phyloP scores from a whole-genome alignment of 768 basidiomycete genomes.

The Lyophyllum shimeji region DNA sequence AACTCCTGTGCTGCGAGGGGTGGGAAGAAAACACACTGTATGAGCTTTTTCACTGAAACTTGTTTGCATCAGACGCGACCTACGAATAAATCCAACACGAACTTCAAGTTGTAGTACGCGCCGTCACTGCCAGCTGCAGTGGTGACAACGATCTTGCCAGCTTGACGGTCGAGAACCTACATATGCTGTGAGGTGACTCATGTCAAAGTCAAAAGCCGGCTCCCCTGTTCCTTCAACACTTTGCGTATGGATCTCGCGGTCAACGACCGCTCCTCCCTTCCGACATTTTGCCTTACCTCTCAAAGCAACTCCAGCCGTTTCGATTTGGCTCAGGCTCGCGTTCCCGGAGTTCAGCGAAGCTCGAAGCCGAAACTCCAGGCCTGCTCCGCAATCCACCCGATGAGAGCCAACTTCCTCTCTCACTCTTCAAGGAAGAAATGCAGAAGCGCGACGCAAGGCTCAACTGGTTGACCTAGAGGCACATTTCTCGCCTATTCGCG shows the following conservation, averaged over 20 bases:
- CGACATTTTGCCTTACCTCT: neutral
- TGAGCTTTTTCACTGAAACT: no score
- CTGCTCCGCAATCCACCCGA: neutral
- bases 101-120: no score
- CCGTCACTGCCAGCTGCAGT: no score
- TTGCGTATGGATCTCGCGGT: no score
- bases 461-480: conserved; percentile 5
- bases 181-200: neutral
- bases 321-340: neutral
- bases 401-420: conserved; percentile 7
- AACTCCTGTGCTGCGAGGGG: no score
- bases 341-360: neutral
- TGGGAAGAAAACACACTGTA: no score
- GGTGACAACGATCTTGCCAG: no score
- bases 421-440: conserved; percentile 5
- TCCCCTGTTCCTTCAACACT: no score
- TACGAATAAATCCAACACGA: no score
- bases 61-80: no score
- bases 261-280: no score
- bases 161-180: neutral
- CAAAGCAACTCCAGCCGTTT: neutral
- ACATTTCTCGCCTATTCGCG: conserved; percentile 5
- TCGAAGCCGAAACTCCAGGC: no score
- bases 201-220: neutral
- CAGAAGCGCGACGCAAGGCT: neutral